These are phyloP conservation scores for Vararia minispora DNA, from an alignment of 768 basidiomycete genomes.

Conservation along the genomic window DNA sequence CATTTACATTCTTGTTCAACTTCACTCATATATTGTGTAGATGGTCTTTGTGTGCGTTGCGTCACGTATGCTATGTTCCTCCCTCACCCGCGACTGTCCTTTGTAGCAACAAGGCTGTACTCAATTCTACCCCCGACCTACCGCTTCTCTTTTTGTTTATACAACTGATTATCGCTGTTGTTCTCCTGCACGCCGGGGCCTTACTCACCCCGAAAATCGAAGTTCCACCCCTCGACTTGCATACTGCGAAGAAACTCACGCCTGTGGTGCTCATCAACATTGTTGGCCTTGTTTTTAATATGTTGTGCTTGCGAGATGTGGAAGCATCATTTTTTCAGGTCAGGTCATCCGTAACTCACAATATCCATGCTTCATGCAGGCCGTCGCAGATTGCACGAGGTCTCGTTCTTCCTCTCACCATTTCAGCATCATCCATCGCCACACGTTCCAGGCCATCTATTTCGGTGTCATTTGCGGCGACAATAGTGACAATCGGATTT, in stretches of 20 bases:
- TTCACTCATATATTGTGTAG: conserved; percentile 18
- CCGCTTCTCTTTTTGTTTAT: conserved; percentile 58
- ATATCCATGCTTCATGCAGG: background rate
- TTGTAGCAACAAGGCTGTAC: conserved; percentile 62
- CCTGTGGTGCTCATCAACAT: conserved; percentile 62
- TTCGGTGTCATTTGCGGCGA: conserved; percentile 47
- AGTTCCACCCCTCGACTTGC: conserved; percentile 43
- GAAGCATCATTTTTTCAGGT: conserved; percentile 80
- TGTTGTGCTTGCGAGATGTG: conserved; percentile 64
- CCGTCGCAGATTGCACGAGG: conserved; percentile 68
- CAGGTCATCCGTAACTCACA: conserved; percentile 1
- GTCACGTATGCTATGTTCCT: conserved; percentile 2
- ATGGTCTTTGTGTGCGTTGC: conserved; percentile 38
- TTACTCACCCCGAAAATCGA: conserved; percentile 37
- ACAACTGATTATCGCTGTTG: conserved; percentile 59
- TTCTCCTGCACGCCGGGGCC: conserved; percentile 47
- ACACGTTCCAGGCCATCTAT: conserved; percentile 41
- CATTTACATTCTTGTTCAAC: conserved; percentile 1
- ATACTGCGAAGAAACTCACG: conserved; percentile 42
- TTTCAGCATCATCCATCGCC: conserved; percentile 53
- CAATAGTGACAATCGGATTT: conserved; percentile 63
- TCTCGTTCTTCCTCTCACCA: conserved; percentile 74
- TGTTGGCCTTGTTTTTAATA: conserved; percentile 71
- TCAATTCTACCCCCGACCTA: conserved; percentile 53
- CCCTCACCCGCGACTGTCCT: conserved; percentile 1